Percentiles rank a stretch among this genome's conserved stretches.
These are phyloP conservation scores for Cyclotella distinguenda DNA, from an alignment of 108 stramenopile genomes.

Conservation along the genomic window DNA sequence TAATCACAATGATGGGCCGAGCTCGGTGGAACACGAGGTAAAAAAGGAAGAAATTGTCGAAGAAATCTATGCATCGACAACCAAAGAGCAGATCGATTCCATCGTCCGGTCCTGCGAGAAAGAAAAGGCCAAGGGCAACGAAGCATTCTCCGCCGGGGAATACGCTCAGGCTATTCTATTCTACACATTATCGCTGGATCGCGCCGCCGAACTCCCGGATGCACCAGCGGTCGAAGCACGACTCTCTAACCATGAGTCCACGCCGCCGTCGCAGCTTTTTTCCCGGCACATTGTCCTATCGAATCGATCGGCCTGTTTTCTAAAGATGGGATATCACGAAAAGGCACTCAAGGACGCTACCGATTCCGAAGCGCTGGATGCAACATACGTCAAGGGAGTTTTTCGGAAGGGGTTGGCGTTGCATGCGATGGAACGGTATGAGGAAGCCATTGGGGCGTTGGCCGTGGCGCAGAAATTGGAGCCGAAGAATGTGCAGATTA, in stretches of 20 bases:
- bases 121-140: constrained; percentile 86
- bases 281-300: constrained; percentile 72
- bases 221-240: constrained; percentile 32
- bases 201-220: constrained; percentile 78
- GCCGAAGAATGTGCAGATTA: constrained; percentile 92
- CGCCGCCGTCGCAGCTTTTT: constrained; percentile 48
- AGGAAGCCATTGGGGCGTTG: constrained; percentile 75
- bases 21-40: constrained; percentile 7
- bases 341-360: constrained; percentile 83
- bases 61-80: constrained; percentile 69
- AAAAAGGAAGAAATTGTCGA: constrained; percentile 56
- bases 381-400: constrained; percentile 81
- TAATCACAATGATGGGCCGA: constrained; percentile 39
- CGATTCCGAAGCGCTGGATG: constrained; percentile 58
- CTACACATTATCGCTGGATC: constrained; percentile 84
- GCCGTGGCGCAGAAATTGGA: constrained; percentile 80
- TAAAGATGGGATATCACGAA: constrained; percentile 91
- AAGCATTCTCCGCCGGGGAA: constrained; percentile 84
- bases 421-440: constrained; percentile 85
- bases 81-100: constrained; percentile 62
- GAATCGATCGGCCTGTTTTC: constrained; percentile 85
- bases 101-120: constrained; percentile 67
- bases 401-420: constrained; percentile 87
- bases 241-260: constrained; percentile 3
- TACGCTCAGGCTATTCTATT: constrained; percentile 86